Evolutionary conservation across 202 grass and related monocot genomes (phyloP), one percentile per base, ranked within the genome.

Genomic region (Panicum hallii): DNA sequence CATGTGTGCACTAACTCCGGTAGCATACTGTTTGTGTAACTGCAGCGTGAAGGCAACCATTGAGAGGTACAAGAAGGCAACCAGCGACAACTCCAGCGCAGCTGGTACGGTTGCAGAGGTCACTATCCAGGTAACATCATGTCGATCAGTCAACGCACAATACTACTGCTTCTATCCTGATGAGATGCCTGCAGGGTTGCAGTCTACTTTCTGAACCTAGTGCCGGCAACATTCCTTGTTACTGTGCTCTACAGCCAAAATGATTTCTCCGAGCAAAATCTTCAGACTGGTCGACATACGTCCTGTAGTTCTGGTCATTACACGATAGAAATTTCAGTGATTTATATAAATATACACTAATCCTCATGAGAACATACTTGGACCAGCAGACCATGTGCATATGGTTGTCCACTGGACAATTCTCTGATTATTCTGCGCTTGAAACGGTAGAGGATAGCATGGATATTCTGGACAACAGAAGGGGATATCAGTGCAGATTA

Each of bases 41-140:
- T 90, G 74, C 90, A 98, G 95, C 76, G 91, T 94, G 78, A 93
- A 89, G 72, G 85, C 82, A 65, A 95, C 95, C 19, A 93, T 95
- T 75, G 93, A 98, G 70, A 95, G 91, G 83, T 98, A 98, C 49
- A 95, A 93, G 85, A 98, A 95, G 75, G 83, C 91, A 67, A 98
- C 73, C 12, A 86, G 67, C 79, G 93, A 93, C 74, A 92, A 86
- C 63, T 83, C 85, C 82, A 89, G 79, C 76, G 9, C 72, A 40
- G 49, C 87, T 74, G 88, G 86, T 84, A 85, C 89, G 56, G 78
- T 88, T 70, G 88, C 86, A 70, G 93, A 98, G 72, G 86, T 89
- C 79, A 93, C 77, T 66, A 88, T 88, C 63, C 93, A 95, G 95
- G 95, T 95, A 91, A 87, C 72, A 82, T 88, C 65, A 78, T 73